These are phyloP conservation scores for Lasiodiplodia sp. DNA, from an alignment of 2,329 filamentous ascomycete species.

Conservation along the genomic window DNA sequence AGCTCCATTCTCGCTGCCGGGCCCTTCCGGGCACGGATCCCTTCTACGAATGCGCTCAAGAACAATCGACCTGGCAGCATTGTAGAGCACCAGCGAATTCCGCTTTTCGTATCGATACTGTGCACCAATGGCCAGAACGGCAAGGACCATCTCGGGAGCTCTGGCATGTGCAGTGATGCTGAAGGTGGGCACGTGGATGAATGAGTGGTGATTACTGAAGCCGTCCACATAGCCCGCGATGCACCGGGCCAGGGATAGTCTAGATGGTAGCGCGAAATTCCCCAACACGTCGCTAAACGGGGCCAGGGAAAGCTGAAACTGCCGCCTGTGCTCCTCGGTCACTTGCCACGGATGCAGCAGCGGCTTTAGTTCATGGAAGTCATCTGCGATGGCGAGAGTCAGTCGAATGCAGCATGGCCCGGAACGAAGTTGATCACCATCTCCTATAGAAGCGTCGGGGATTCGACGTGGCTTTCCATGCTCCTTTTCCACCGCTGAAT, in stretches of 20 bases:
- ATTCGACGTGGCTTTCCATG: not conserved
- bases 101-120: conserved; percentile 24
- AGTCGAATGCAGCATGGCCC: conserved; percentile 30
- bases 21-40: not conserved
- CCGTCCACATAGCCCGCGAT: conserved; percentile 21
- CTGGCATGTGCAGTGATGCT: not conserved
- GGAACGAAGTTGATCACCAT: conserved; percentile 9
- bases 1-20: not conserved
- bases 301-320: not conserved
- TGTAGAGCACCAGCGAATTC: conserved; percentile 9
- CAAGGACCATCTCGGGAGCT: conserved; percentile 1
- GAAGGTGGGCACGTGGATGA: conserved; percentile 25
- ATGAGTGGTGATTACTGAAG: conserved; percentile 18
- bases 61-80: conserved; percentile 5
- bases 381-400: conserved; percentile 3
- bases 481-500: not conserved
- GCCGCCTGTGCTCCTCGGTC: conserved; percentile 13
- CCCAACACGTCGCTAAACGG: conserved; percentile 1
- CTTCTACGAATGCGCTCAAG: conserved; percentile 16
- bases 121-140: conserved; percentile 13
- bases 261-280: conserved; percentile 10
- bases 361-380: conserved; percentile 27
- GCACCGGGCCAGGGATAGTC: conserved; percentile 11
- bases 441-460: conserved; percentile 13
- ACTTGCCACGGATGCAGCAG: conserved; percentile 19